Percentiles rank a stretch among this genome's conserved stretches.
phyloP scores from a whole-genome alignment of 1,284 basidiomycete genomes.

The Leccinum cinnamomeum region DNA sequence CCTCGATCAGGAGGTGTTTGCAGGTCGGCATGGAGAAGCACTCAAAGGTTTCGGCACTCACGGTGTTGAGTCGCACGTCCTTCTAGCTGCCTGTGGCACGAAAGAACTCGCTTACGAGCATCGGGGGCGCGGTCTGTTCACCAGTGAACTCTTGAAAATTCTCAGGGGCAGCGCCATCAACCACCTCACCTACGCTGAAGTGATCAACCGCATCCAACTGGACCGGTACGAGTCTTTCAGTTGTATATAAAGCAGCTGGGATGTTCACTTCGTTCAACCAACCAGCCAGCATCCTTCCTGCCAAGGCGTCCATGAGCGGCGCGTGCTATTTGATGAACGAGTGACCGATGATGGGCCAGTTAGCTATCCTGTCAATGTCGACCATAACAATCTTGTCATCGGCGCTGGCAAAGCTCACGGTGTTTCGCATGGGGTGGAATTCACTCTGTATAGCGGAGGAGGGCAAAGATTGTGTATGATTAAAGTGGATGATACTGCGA shows the following conservation, averaged over 20 bases:
- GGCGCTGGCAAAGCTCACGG: slow-evolving; percentile 1
- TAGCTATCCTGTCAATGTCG: not conserved
- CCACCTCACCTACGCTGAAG: slow-evolving; percentile 16
- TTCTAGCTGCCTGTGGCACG: slow-evolving; percentile 54
- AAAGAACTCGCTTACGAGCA: slow-evolving; percentile 33
- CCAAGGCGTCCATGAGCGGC: slow-evolving; percentile 13
- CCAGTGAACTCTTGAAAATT: slow-evolving; percentile 13
- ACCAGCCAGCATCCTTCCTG: slow-evolving; percentile 20
- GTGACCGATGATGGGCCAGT: slow-evolving; percentile 1
- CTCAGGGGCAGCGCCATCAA: slow-evolving; percentile 3
- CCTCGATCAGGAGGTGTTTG: slow-evolving; percentile 51
- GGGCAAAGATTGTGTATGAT: not conserved
- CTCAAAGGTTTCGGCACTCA: slow-evolving; percentile 45
- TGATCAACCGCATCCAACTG: slow-evolving; percentile 11
- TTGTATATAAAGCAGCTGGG: not conserved
- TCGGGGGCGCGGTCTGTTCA: slow-evolving; percentile 14
- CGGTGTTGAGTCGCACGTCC: slow-evolving; percentile 43
- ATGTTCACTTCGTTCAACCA: not conserved
- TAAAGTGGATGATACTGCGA: not conserved
- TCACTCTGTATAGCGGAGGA: slow-evolving; percentile 13
- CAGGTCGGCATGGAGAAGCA: slow-evolving; percentile 29
- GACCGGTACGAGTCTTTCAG: not conserved
- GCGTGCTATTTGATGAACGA: slow-evolving; percentile 18
- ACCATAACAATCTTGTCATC: not conserved
- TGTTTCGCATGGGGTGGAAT: slow-evolving; percentile 7